phyloP scores from a whole-genome alignment of 495 filamentous ascomycete genomes.

The Immersiella caudata region DNA sequence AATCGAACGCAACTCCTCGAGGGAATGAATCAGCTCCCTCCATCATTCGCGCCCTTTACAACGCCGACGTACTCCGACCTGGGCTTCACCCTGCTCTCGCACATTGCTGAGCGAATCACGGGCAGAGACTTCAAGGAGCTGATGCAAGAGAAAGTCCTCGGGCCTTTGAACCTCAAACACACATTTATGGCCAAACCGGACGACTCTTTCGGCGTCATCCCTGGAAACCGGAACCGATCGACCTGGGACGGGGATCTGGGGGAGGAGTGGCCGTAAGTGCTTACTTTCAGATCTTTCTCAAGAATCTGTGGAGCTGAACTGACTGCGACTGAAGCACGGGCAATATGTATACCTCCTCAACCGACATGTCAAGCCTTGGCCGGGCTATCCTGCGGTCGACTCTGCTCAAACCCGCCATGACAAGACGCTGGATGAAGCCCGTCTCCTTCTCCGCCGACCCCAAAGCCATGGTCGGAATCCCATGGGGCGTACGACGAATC shows the following conservation, averaged over 20 bases:
- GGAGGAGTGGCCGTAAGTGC: slow-evolving; percentile 42
- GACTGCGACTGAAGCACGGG: slow-evolving; percentile 45
- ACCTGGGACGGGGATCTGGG: slow-evolving; percentile 39
- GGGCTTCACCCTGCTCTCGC: slow-evolving; percentile 42
- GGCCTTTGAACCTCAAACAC: slow-evolving; percentile 50
- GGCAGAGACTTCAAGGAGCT: slow-evolving; percentile 47
- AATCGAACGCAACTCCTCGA: slow-evolving; percentile 45
- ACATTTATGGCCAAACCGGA: slow-evolving; percentile 40
- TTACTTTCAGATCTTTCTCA: neutral
- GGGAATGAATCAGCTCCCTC: slow-evolving; percentile 39
- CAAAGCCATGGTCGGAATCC: slow-evolving; percentile 51
- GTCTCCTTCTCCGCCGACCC: slow-evolving; percentile 51
- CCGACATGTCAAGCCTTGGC: slow-evolving; percentile 55
- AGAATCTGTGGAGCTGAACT: neutral
- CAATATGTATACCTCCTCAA: slow-evolving; percentile 57
- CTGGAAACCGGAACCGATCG: slow-evolving; percentile 33
- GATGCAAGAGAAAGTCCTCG: slow-evolving; percentile 48
- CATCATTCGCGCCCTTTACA: slow-evolving; percentile 39
- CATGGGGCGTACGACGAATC: slow-evolving; percentile 58
- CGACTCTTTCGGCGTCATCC: slow-evolving; percentile 41
- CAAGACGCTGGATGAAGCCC: slow-evolving; percentile 62
- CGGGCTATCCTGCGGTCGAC: slow-evolving; percentile 56
- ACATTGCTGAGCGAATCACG: slow-evolving; percentile 44
- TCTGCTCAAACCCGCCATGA: slow-evolving; percentile 49
- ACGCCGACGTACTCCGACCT: slow-evolving; percentile 48